Conservation (phyloP, 2,329 filamentous ascomycete species). For the Penicillium sp. region DNA sequence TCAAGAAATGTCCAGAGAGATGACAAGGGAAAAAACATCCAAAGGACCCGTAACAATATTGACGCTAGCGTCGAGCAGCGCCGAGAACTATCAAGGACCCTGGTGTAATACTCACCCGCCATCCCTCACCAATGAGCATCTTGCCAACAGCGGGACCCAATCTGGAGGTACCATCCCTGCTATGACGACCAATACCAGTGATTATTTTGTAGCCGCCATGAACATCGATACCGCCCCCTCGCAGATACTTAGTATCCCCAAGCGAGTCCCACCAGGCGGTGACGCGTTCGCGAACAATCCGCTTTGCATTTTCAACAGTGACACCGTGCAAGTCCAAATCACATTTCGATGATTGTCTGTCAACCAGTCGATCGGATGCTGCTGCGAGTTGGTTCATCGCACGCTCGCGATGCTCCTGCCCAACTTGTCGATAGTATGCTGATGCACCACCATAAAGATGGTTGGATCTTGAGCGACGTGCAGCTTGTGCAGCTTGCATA, state of each 20-base stretch:
- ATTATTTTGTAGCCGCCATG: slow-evolving; percentile 72
- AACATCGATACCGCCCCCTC: slow-evolving; percentile 48
- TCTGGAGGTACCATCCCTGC: slow-evolving; percentile 72
- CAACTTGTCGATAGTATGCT: slow-evolving; percentile 73
- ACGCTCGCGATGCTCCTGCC: slow-evolving; percentile 64
- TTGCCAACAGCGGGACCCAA: slow-evolving; percentile 80
- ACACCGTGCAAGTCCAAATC: slow-evolving; percentile 83
- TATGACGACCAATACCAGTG: slow-evolving; percentile 81
- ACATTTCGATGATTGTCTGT: slow-evolving; percentile 63
- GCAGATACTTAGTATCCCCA: slow-evolving; percentile 65
- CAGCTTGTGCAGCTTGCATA: slow-evolving; percentile 61
- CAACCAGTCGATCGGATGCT: slow-evolving; percentile 72
- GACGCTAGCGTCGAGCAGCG: slow-evolving; percentile 34
- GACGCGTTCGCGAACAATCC: slow-evolving; percentile 72
- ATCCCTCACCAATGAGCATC: slow-evolving; percentile 76
- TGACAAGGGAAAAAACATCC: too few relatives aligned
- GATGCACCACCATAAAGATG: slow-evolving; percentile 76
- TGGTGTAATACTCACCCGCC: slow-evolving; percentile 75
- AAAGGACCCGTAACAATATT: too few relatives aligned
- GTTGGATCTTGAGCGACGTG: slow-evolving; percentile 68
- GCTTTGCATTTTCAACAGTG: slow-evolving; percentile 76
- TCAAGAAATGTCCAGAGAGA: too few relatives aligned
- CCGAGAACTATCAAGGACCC: slow-evolving; percentile 75
- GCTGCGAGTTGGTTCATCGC: slow-evolving; percentile 64
- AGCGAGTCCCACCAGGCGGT: slow-evolving; percentile 75